Conservation (phyloP, 1,284 basidiomycete genomes). For the Moesziomyces parantarcticus region DNA sequence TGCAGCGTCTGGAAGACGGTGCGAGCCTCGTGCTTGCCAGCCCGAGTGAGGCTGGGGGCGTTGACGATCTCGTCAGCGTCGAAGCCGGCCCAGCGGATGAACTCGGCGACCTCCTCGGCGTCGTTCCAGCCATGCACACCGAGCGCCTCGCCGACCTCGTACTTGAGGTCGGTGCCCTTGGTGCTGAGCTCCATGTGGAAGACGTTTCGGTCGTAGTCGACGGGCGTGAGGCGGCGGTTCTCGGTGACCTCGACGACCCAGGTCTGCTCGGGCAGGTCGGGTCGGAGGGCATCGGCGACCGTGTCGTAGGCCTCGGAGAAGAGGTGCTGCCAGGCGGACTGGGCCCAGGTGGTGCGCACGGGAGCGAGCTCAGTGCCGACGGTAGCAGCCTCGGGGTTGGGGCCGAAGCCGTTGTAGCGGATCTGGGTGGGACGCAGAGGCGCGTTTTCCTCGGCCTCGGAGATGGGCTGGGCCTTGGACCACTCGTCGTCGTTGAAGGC, state of each 20-base stretch:
- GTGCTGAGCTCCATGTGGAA: constrained; percentile 99
- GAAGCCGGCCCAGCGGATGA: constrained; percentile 90
- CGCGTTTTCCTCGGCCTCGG: constrained; percentile 57
- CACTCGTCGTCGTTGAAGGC: constrained; percentile 51
- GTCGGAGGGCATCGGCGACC: constrained; percentile 71
- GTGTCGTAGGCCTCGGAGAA: constrained; percentile 67
- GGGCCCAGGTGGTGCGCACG: constrained; percentile 60
- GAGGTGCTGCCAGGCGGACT: constrained; percentile 66
- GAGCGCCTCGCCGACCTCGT: constrained; percentile 94
- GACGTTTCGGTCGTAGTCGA: constrained; percentile 96
- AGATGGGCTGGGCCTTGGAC: constrained; percentile 53
- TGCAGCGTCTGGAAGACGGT: constrained; percentile 96
- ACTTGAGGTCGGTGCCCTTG: constrained; percentile 89
- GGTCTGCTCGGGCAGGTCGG: constrained; percentile 88
- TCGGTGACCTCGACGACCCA: constrained; percentile 93
- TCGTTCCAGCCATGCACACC: constrained; percentile 99
- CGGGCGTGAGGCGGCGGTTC: constrained; percentile 91
- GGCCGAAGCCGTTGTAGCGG: constrained; percentile 61
- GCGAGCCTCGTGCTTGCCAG: constrained; percentile 74
- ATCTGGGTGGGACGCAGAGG: constrained; percentile 53
- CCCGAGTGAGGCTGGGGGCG: constrained; percentile 74
- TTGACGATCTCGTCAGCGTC: constrained; percentile 84
- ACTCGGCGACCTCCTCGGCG: constrained; percentile 84
- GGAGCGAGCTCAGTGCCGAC: constrained; percentile 47
- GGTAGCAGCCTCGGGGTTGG: constrained; percentile 51